Conservation (phyloP, 495 filamentous ascomycete species). For the Lasiosphaeris hirsuta region DNA sequence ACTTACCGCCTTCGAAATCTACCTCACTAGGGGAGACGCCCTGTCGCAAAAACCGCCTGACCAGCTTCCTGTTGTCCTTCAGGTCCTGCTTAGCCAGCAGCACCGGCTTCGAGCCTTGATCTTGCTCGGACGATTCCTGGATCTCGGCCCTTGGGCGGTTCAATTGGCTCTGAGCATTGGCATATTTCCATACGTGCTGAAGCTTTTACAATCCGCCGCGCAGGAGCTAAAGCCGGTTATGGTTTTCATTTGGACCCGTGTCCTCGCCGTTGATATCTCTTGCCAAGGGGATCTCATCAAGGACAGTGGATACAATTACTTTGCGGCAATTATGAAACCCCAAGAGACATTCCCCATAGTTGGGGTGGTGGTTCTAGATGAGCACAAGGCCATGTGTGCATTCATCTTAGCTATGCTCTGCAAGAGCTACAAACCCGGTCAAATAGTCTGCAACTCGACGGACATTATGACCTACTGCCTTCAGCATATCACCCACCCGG, state of each 20-base stretch:
- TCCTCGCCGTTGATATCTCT: slow-evolving; percentile 89
- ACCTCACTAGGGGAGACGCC: slow-evolving; percentile 79
- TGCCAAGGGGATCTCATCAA: slow-evolving; percentile 92
- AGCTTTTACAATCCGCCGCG: slow-evolving; percentile 91
- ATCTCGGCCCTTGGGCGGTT: slow-evolving; percentile 96
- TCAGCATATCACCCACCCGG: slow-evolving; percentile 71
- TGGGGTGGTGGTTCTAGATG: slow-evolving; percentile 78
- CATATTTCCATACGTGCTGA: slow-evolving; percentile 97
- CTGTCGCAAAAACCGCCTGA: slow-evolving; percentile 81
- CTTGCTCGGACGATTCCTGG: slow-evolving; percentile 87
- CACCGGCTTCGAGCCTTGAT: slow-evolving; percentile 92
- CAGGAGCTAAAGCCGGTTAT: slow-evolving; percentile 95
- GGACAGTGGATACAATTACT: slow-evolving; percentile 96
- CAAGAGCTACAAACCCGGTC: slow-evolving; percentile 85
- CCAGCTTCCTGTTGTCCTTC: slow-evolving; percentile 92
- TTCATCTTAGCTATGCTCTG: slow-evolving; percentile 98
- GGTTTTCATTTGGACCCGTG: slow-evolving; percentile 99
- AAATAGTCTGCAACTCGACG: slow-evolving; percentile 79
- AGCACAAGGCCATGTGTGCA: slow-evolving; percentile 98
- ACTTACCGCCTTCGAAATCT: slow-evolving; percentile 95
- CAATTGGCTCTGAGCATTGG: slow-evolving; percentile 94
- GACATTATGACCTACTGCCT: slow-evolving; percentile 85
- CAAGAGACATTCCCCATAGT: slow-evolving; percentile 75
- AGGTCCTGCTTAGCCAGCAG: slow-evolving; percentile 92
- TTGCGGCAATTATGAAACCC: slow-evolving; percentile 84